These are phyloP conservation scores for Oemleria cerasiformis DNA, from an alignment of 306 rosid genomes.

Conservation along the genomic window DNA sequence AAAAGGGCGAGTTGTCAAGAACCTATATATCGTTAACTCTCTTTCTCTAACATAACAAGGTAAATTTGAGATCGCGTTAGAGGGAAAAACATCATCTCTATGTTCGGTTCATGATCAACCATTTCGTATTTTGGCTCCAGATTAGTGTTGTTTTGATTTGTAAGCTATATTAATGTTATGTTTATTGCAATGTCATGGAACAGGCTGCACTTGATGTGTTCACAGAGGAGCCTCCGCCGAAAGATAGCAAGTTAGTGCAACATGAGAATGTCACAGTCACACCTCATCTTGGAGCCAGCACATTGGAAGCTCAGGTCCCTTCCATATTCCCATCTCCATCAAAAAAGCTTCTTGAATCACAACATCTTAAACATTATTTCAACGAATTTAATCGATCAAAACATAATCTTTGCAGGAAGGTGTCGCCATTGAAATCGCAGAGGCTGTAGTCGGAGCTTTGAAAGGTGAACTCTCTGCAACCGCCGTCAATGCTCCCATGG, in stretches of 20 bases:
- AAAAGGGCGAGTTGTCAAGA: no score
- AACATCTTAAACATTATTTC: not conserved
- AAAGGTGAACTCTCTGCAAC: slow-evolving; percentile 94
- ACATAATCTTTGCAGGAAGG: slow-evolving; percentile 56
- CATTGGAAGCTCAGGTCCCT: slow-evolving; percentile 88
- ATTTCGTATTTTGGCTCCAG: not conserved
- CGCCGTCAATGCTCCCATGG: slow-evolving; percentile 99
- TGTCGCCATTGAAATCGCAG: slow-evolving; percentile 95
- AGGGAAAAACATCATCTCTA: not conserved
- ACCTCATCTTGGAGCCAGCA: slow-evolving; percentile 98
- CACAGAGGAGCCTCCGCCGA: slow-evolving; percentile 79
- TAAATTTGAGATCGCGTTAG: no score
- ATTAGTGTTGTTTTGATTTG: not conserved
- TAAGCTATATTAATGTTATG: not conserved
- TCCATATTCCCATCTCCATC: not conserved
- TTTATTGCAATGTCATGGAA: slow-evolving; percentile 14
- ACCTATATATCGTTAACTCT: no score
- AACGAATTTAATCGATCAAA: not conserved
- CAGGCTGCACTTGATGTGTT: slow-evolving; percentile 95
- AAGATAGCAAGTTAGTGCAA: slow-evolving; percentile 71
- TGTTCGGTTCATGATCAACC: not conserved
- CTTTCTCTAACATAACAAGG: no score
- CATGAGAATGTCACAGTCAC: slow-evolving; percentile 80
- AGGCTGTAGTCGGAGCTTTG: slow-evolving; percentile 90
- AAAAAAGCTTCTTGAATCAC: not conserved